These are phyloP conservation scores for Microbotryum intermedium DNA, from an alignment of 1,284 basidiomycete species.

Conservation along the genomic window DNA sequence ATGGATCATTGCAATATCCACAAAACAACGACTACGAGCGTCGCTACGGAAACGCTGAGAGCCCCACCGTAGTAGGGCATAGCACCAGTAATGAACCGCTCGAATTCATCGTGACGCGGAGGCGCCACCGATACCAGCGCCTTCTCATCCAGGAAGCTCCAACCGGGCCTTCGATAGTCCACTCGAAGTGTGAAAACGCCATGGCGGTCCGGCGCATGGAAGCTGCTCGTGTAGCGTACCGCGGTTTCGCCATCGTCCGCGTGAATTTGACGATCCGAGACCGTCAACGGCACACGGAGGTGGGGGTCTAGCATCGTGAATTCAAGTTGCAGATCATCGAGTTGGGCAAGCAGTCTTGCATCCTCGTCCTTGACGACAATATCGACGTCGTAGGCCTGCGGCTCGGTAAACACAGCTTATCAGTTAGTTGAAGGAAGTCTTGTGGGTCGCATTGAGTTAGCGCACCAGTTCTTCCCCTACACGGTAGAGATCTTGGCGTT, in stretches of 20 bases:
- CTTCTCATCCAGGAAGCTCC: conserved; percentile 62
- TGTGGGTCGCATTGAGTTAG: conserved; percentile 12
- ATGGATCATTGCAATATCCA: conserved; percentile 47
- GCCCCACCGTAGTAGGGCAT: conserved; percentile 92
- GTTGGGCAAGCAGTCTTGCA: conserved; percentile 62
- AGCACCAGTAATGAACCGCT: conserved; percentile 83
- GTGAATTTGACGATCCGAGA: not conserved
- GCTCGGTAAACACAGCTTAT: not conserved
- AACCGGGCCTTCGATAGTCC: conserved; percentile 79
- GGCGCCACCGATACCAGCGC: conserved; percentile 76
- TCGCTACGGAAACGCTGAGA: conserved; percentile 72
- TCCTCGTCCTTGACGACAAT: conserved; percentile 57
- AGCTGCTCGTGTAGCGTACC: conserved; percentile 59
- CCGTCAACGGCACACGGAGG: conserved; percentile 59
- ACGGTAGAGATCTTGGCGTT: conserved; percentile 57
- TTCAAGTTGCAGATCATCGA: conserved; percentile 78
- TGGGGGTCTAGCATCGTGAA: conserved; percentile 98
- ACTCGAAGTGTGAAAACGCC: conserved; percentile 95
- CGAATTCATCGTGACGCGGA: conserved; percentile 87
- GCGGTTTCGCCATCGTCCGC: too few species aligned
- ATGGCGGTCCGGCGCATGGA: conserved; percentile 86
- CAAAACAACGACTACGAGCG: conserved; percentile 69
- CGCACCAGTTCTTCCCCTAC: conserved; percentile 76
- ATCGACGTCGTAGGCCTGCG: conserved; percentile 62
- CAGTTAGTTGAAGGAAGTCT: not conserved